These are phyloP conservation scores for Pulicaria dysenterica DNA, from an alignment of 129 eudicot genomes.

Conservation along the genomic window DNA sequence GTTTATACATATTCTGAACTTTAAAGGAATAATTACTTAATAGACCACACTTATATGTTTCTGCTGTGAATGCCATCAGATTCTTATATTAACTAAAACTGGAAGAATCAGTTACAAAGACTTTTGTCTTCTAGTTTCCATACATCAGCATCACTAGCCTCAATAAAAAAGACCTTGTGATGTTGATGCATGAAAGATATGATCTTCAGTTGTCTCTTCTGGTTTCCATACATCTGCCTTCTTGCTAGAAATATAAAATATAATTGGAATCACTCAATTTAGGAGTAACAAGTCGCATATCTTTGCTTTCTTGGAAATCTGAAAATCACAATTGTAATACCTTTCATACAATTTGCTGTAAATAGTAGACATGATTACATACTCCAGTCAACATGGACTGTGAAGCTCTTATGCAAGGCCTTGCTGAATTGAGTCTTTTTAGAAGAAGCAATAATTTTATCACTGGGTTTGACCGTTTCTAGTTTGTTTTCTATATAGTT, in stretches of 20 bases:
- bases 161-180: not conserved
- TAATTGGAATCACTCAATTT: not conserved
- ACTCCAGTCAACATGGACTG: not conserved
- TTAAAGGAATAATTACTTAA: not conserved
- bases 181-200: no score
- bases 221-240: not conserved
- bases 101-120: no score
- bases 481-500: not conserved
- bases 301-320: not conserved
- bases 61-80: no score
- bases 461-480: not conserved
- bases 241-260: not conserved
- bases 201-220: no score
- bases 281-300: not conserved
- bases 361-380: not conserved
- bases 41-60: not conserved
- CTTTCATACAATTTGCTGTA: not conserved
- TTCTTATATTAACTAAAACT: no score
- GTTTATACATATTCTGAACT: not conserved
- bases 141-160: not conserved
- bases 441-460: constrained; percentile 3
- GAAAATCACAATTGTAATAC: not conserved
- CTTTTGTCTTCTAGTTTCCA: no score
- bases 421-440: not conserved
- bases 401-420: not conserved